A percentile compares a stretch with the other conserved stretches of the same genome.
Evolutionary conservation across 352 stramenopile species (phyloP).

Genomic region (Phytopythium cucurbitacearum): DNA sequence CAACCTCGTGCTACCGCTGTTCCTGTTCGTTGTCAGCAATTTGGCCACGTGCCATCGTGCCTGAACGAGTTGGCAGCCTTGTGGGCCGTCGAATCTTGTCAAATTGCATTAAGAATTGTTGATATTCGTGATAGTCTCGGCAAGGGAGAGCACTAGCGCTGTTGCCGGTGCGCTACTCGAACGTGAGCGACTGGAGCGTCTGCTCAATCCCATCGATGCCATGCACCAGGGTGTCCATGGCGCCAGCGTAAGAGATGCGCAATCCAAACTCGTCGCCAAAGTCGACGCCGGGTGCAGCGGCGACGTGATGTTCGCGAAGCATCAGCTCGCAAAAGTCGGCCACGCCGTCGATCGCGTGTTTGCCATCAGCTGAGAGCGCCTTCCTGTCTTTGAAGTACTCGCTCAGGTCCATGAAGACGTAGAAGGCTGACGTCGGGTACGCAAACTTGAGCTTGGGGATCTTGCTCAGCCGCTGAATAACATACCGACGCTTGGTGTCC

Average conservation of each 20-base stretch:
- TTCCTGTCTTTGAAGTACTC: conserved; percentile 57
- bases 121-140: background rate
- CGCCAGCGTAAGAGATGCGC: conserved; percentile 95
- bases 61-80: conserved; percentile 1
- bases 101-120: background rate
- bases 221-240: conserved; percentile 77
- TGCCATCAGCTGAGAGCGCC: conserved; percentile 21
- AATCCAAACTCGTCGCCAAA: conserved; percentile 92
- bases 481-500: conserved; percentile 88
- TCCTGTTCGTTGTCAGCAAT: conserved; percentile 52
- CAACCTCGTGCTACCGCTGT: conserved; percentile 79
- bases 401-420: conserved; percentile 92
- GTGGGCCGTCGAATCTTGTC: background rate
- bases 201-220: conserved; percentile 58
- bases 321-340: conserved; percentile 91
- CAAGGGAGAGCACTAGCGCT: background rate
- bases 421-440: conserved; percentile 93
- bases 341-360: conserved; percentile 27
- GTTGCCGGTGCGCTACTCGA: conserved; percentile 15
- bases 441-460: conserved; percentile 83
- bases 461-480: conserved; percentile 64
- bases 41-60: conserved; percentile 35
- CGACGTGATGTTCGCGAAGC: conserved; percentile 87
- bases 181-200: conserved; percentile 42
- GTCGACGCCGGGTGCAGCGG: conserved; percentile 93